Conservation (phyloP, 2,329 filamentous ascomycete species). For the Sporothrix inflata region DNA sequence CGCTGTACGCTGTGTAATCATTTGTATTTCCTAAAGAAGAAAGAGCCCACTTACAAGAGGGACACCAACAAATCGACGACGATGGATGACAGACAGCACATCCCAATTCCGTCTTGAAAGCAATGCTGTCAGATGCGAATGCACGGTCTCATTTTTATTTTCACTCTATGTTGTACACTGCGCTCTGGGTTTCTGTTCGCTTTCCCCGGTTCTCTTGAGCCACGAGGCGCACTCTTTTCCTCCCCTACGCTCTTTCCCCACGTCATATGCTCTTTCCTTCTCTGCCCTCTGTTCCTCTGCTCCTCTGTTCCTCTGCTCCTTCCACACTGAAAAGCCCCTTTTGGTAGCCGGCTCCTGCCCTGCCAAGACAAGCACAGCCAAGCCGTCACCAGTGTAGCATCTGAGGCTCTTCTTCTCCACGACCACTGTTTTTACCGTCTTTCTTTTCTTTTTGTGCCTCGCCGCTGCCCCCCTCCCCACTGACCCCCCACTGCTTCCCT, state of each 20-base stretch:
- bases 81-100: neutral
- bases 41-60: conserved; percentile 7
- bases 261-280: conserved; percentile 10
- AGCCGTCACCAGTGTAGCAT: conserved; percentile 13
- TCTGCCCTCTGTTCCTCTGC: neutral
- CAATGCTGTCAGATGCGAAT: neutral
- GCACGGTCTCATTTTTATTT: too few relatives aligned
- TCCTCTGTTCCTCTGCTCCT: neutral
- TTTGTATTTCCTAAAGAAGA: neutral
- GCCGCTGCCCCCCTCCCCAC: neutral
- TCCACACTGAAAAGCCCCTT: conserved; percentile 2
- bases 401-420: conserved; percentile 3
- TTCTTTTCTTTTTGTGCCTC: neutral
- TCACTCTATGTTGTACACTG: neutral
- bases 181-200: neutral
- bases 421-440: neutral
- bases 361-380: conserved; percentile 4
- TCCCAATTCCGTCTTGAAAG: neutral
- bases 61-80: neutral
- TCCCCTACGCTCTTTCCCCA: neutral
- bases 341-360: neutral
- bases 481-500: neutral
- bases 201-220: neutral
- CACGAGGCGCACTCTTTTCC: conserved; percentile 10
- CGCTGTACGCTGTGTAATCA: neutral